Evolutionary conservation across 805 yeast genomes (phyloP), one percentile per base, ranked within the genome.

Genomic region (Starmerella etchellsii): DNA sequence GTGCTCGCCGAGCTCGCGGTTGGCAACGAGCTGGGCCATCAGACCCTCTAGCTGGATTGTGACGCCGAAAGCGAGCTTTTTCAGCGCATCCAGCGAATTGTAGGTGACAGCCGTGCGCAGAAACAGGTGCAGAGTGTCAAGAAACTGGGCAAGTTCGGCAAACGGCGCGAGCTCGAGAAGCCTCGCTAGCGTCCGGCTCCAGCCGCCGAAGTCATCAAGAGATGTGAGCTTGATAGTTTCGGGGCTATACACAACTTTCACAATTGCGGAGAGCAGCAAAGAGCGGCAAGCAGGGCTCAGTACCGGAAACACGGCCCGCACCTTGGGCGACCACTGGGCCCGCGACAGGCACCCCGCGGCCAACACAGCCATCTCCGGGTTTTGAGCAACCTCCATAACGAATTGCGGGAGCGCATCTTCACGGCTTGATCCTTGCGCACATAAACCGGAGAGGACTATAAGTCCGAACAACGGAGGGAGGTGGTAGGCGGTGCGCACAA

Each of bases 21-120:
- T 32, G 15, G 27, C 16, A 13, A 50, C 37, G 10, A 44, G 15
- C 26, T 40, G 50, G 16, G 31, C 16, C 27, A 38, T 42, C 10
- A 51, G 23, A 2, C 54, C 54, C 38, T 49, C 46, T 8, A 51
- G 36, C 21, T 51, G 54, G 13, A 51, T 32, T 1, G 42, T 16
- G 4, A 47, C 36, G 6, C 53, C 54, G 27, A 51, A 51, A 4
- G 47, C 29, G 19, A 49, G 28, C 10, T 41, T 31, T 26, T 45
- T 49, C 29, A 37, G 21, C 10, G 9, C 15, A 8, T 44, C 45
- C n/a, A 25, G 34, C n/a, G 33, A 13, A 14, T 26, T 27, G 21
- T 26, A 37, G 1, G 49, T 37, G 1, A 41, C 35, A 0, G 41
- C 43, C 1, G 40, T 34, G 4, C 46, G 40, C 16, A 42, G 42